These are phyloP conservation scores for Trametes hirsuta DNA, from an alignment of 1,284 basidiomycete species.

Conservation along the genomic window DNA sequence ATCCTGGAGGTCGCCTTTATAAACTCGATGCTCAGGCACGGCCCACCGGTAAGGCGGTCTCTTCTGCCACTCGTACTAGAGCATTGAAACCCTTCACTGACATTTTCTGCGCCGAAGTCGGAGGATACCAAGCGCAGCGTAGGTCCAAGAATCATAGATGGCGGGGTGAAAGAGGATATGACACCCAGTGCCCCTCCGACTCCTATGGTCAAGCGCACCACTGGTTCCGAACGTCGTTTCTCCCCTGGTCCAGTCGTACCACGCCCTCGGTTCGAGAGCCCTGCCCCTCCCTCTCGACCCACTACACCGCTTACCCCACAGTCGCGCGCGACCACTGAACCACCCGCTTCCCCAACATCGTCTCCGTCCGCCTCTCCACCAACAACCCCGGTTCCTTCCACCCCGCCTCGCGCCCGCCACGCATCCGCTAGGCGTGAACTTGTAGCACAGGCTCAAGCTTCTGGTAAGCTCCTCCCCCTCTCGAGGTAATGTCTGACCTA, in stretches of 20 bases:
- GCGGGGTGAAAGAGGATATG: not conserved
- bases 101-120: not conserved
- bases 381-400: not conserved
- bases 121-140: not conserved
- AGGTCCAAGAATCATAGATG: not conserved
- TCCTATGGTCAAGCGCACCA: not conserved
- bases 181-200: constrained; percentile 1
- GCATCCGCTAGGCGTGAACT: too few relatives aligned
- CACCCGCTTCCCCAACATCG: not conserved
- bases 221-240: not conserved
- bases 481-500: not conserved
- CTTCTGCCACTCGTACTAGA: not conserved
- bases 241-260: not conserved
- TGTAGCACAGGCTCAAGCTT: not conserved
- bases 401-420: not conserved
- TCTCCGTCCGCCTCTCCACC: not conserved
- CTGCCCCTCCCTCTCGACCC: not conserved
- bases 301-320: not conserved
- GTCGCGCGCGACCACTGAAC: not conserved
- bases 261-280: too few relatives aligned
- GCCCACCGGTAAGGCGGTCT: constrained; percentile 28
- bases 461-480: not conserved
- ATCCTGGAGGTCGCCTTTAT: constrained; percentile 55
- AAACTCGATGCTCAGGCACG: constrained; percentile 38
- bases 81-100: not conserved